Evolutionary conservation across 106 monocot genomes (phyloP).

Genomic region (Chionographis japonica): DNA sequence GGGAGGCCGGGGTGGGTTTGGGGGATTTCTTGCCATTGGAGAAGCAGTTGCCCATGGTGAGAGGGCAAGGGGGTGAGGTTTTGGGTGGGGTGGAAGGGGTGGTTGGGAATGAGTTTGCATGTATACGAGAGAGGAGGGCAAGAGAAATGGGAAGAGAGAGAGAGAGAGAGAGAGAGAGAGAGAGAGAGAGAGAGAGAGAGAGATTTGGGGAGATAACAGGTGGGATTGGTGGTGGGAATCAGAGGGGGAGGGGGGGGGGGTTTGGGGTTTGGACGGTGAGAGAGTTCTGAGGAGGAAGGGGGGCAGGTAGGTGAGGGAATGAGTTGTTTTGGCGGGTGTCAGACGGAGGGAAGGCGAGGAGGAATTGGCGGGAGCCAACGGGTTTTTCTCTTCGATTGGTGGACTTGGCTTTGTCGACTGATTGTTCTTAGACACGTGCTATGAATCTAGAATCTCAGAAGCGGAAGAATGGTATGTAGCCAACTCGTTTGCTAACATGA

Average conservation of each 20-base stretch:
- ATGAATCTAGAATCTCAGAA: too few relatives aligned
- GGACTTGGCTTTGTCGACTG: too few relatives aligned
- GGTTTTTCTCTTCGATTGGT: neutral
- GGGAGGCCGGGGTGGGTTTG: neutral
- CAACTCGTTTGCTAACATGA: too few relatives aligned
- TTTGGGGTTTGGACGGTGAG: neutral
- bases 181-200: too few relatives aligned
- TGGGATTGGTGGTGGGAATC: too few relatives aligned
- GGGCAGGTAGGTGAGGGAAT: neutral
- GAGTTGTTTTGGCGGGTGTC: neutral
- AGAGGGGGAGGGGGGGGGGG: too few relatives aligned
- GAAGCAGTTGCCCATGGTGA: conserved; percentile 20
- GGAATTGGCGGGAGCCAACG: conserved; percentile 9
- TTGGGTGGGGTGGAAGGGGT: neutral
- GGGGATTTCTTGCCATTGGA: conserved; percentile 10
- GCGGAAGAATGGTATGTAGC: too few relatives aligned
- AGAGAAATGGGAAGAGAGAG: too few relatives aligned
- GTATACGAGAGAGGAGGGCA: neutral
- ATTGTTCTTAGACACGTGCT: too few relatives aligned
- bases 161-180: too few relatives aligned
- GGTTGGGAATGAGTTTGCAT: neutral
- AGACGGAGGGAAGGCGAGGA: conserved; percentile 1
- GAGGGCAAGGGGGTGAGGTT: neutral
- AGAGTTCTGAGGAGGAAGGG: neutral
- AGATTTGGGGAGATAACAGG: too few relatives aligned